These are phyloP conservation scores for Cladorrhinum samala DNA, from an alignment of 495 filamentous ascomycete species.

Conservation along the genomic window DNA sequence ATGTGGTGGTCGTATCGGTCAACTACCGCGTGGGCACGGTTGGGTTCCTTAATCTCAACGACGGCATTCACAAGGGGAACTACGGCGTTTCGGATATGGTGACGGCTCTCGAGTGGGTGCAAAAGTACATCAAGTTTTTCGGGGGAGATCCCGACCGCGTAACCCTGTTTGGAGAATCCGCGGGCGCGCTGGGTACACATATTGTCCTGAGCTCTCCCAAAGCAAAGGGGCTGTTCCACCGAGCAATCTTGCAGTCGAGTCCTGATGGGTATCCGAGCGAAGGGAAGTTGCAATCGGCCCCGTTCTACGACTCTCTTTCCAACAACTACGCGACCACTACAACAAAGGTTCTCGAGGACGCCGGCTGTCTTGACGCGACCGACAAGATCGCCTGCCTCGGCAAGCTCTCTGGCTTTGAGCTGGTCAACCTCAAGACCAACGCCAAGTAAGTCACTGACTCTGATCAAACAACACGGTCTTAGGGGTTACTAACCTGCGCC, in stretches of 20 bases:
- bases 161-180: slow-evolving; percentile 57
- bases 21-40: slow-evolving; percentile 27
- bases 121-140: slow-evolving; percentile 57
- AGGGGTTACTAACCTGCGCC: not conserved
- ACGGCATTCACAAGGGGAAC: slow-evolving; percentile 28
- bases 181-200: slow-evolving; percentile 30
- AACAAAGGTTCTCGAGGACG: slow-evolving; percentile 24
- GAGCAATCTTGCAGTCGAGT: slow-evolving; percentile 37
- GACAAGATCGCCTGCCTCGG: slow-evolving; percentile 30
- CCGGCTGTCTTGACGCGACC: slow-evolving; percentile 26
- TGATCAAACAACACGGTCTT: no score
- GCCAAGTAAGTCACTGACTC: slow-evolving; percentile 22
- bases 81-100: slow-evolving; percentile 28
- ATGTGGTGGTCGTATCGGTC: slow-evolving; percentile 39
- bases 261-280: slow-evolving; percentile 30
- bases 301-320: slow-evolving; percentile 26
- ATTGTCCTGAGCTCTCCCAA: slow-evolving; percentile 31
- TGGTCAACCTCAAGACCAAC: slow-evolving; percentile 27
- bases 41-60: slow-evolving; percentile 26
- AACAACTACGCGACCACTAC: slow-evolving; percentile 28
- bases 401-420: slow-evolving; percentile 27
- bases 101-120: slow-evolving; percentile 53
- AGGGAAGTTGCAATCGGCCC: slow-evolving; percentile 15
- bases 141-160: slow-evolving; percentile 57
- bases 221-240: slow-evolving; percentile 34